Conservation (phyloP, 371 early-diverging fungal species). For the Mycotypha africana region DNA sequence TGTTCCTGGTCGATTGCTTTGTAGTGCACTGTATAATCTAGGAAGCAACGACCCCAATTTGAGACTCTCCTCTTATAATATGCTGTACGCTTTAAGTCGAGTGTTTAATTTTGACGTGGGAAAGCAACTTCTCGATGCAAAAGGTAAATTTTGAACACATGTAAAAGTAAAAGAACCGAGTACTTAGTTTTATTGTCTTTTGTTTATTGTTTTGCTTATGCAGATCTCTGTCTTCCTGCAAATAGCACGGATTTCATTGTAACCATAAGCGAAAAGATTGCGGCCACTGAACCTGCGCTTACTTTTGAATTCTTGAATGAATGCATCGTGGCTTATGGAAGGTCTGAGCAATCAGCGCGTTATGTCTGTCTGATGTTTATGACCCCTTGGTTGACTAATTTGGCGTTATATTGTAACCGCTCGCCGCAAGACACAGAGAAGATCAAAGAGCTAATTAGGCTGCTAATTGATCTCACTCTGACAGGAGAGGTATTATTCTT, state of each 20-base stretch:
- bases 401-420: constrained; percentile 51
- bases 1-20: constrained; percentile 85
- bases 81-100: constrained; percentile 70
- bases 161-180: neutral
- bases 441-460: constrained; percentile 65
- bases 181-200: neutral
- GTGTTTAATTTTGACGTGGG: constrained; percentile 79
- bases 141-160: constrained; percentile 35
- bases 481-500: constrained; percentile 55
- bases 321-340: constrained; percentile 73
- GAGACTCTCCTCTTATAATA: constrained; percentile 76
- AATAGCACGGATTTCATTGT: constrained; percentile 78
- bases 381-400: constrained; percentile 80
- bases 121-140: constrained; percentile 72
- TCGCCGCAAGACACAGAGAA: constrained; percentile 43
- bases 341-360: constrained; percentile 60
- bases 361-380: constrained; percentile 81
- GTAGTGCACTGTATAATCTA: constrained; percentile 82
- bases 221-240: constrained; percentile 79
- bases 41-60: constrained; percentile 74
- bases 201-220: too few relatives aligned
- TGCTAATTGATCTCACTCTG: constrained; percentile 74
- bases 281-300: constrained; percentile 65
- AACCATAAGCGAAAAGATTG: constrained; percentile 72
- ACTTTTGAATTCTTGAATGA: constrained; percentile 86